Base-by-base conservation (phyloP, 352 stramenopile genomes). In the Globisporangium takayamanum region DNA sequence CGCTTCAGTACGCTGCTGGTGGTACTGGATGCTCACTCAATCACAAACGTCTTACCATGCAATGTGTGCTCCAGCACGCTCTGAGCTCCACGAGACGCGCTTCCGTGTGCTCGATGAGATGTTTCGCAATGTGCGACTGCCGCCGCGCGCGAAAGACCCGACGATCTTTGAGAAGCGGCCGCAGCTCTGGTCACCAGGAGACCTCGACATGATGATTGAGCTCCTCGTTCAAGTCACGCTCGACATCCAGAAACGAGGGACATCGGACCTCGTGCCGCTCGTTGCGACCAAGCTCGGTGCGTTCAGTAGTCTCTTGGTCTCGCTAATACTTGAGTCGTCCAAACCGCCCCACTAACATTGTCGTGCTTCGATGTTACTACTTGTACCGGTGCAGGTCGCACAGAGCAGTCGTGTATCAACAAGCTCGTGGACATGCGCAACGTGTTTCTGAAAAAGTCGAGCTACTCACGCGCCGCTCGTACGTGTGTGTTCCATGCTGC, bases 341-440 rank as follows among this genome's bases (percentile, higher is more conserved):
- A 14, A 12, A 39, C 33, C 33, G 1, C 7, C 5, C 10, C 33
- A 39, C 33, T 39, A 39, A 39, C 33, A 39, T 7, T 39, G 30
- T 36, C 8, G 30, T 39, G 33, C 6, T 10, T 12, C 5, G 12
- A 47, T 30, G 2, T 7, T 30, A 14, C 4, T 28, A 45, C 18
- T 22, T 20, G 16, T n/a, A 15, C 15, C 12, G 50, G 25, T 36
- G 11, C 33, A 80, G 78, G 70, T 46, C 76, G 82, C 55, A 78
- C 82, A 11, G 68, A 84, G 14, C 53, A 67, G 10, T 88, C 82
- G 12, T 73, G 71, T 16, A 53, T 84, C 37, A 75, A 75, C 55
- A 92, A 92, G 53, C 41, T 89, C n/a, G 14, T 55, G 15, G 76
- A 88, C 47, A 85, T 92, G 63, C 69, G 62, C 36, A 60, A 73